Conservation (phyloP, 768 basidiomycete genomes). For the Trametes coccinea region DNA sequence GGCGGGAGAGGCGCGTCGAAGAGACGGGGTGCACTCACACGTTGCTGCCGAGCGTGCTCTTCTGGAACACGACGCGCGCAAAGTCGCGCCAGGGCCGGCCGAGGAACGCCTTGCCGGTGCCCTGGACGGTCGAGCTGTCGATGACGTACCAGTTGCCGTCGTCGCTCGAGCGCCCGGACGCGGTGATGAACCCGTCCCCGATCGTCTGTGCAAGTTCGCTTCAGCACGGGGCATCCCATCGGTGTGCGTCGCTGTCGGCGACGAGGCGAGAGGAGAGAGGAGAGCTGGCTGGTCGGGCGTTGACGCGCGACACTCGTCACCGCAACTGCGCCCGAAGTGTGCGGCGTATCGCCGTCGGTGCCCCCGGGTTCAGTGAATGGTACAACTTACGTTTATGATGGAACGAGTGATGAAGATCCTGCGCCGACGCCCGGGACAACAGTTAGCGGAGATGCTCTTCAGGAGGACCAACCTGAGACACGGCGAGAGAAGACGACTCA, state of each 20-base stretch:
- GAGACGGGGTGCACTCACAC: slow-evolving; percentile 16
- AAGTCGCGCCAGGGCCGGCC: slow-evolving; percentile 32
- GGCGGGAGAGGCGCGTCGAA: too few relatives aligned
- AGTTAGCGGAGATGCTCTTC: not conserved
- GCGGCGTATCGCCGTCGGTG: not conserved
- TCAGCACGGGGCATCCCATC: not conserved
- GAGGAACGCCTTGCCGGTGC: slow-evolving; percentile 27
- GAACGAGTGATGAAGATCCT: slow-evolving; percentile 28
- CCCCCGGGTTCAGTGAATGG: not conserved
- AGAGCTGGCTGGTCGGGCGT: too few relatives aligned
- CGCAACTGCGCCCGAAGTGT: not conserved
- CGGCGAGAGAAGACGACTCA: slow-evolving; percentile 5
- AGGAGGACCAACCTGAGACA: not conserved
- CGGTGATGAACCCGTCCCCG: slow-evolving; percentile 25
- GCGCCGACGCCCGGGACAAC: not conserved
- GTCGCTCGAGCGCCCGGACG: slow-evolving; percentile 25
- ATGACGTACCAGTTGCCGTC: slow-evolving; percentile 30
- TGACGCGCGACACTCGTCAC: too few relatives aligned
- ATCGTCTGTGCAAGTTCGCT: slow-evolving; percentile 18
- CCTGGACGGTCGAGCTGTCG: slow-evolving; percentile 27
- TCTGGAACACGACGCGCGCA: slow-evolving; percentile 34
- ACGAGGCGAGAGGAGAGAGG: too few relatives aligned
- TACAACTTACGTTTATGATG: slow-evolving; percentile 27
- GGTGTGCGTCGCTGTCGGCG: not conserved
- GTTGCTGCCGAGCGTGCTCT: slow-evolving; percentile 21